Conservation (phyloP, 371 early-diverging fungal genomes). For the Rhizopus delemar region DNA sequence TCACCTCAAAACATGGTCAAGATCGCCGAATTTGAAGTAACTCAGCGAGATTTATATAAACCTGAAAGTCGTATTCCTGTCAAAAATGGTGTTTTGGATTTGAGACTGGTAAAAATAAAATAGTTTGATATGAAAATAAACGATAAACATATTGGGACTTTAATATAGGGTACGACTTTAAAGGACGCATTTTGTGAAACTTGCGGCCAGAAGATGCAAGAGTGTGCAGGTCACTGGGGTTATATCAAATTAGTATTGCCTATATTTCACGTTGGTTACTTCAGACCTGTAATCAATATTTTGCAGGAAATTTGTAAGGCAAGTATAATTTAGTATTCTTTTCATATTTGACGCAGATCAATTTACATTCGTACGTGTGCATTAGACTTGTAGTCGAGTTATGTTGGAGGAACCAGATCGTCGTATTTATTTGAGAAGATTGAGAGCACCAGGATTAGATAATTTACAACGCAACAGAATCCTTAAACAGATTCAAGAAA, state of each 20-base stretch:
- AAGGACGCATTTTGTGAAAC: conserved; percentile 88
- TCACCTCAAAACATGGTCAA: conserved; percentile 83
- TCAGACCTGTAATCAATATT: conserved; percentile 86
- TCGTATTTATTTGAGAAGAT: conserved; percentile 65
- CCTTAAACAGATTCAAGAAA: conserved; percentile 81
- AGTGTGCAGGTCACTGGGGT: conserved; percentile 99
- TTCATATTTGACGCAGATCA: not conserved
- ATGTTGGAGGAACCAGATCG: conserved; percentile 84
- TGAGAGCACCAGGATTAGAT: conserved; percentile 84
- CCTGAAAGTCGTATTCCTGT: conserved; percentile 78
- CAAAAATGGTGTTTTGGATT: conserved; percentile 88
- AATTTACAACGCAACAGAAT: conserved; percentile 74
- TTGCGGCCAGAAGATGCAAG: conserved; percentile 86
- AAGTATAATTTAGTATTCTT: conserved; percentile 8
- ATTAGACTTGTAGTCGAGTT: conserved; percentile 82
- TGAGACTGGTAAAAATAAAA: conserved; percentile 67
- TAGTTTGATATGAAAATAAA: not conserved
- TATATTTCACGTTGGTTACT: conserved; percentile 98
- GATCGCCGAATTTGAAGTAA: conserved; percentile 87
- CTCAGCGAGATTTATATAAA: conserved; percentile 91
- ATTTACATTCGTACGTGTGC: not conserved
- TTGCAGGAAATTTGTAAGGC: conserved; percentile 98
- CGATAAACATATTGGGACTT: not conserved
- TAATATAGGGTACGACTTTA: conserved; percentile 83
- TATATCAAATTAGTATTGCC: conserved; percentile 93